These are phyloP conservation scores for Colletotrichum higginsianum DNA, from an alignment of 2,329 filamentous ascomycete species.

Conservation along the genomic window DNA sequence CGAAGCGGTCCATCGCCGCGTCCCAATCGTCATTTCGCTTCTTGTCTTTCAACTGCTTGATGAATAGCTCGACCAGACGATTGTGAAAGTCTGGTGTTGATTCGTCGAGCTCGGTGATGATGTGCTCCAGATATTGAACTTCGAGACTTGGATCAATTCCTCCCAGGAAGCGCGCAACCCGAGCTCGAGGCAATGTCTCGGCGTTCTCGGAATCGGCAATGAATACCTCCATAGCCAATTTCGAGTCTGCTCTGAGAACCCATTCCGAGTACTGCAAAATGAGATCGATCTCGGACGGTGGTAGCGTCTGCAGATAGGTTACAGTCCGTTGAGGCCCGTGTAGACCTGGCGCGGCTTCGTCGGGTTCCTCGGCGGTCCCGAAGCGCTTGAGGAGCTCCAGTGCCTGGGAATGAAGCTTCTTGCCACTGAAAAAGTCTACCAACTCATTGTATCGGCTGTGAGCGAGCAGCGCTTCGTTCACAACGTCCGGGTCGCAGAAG, in stretches of 20 bases:
- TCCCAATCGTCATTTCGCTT: constrained; percentile 65
- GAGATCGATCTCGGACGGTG: constrained; percentile 89
- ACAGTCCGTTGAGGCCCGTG: constrained; percentile 89
- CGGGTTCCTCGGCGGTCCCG: constrained; percentile 71
- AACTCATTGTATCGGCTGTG: constrained; percentile 91
- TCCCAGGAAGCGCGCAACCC: constrained; percentile 81
- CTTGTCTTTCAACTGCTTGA: constrained; percentile 69
- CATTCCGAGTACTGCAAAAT: constrained; percentile 93
- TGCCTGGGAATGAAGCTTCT: constrained; percentile 90
- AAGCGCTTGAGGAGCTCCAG: constrained; percentile 87
- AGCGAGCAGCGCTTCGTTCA: constrained; percentile 92
- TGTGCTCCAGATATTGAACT: constrained; percentile 88
- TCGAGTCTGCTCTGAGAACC: constrained; percentile 81
- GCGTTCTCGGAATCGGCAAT: constrained; percentile 94
- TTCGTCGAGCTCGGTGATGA: constrained; percentile 90
- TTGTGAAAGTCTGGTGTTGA: constrained; percentile 90
- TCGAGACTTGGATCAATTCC: constrained; percentile 80
- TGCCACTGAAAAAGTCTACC: constrained; percentile 98
- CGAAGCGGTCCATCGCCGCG: constrained; percentile 75
- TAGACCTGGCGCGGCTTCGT: constrained; percentile 69
- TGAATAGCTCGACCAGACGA: constrained; percentile 78
- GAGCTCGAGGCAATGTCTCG: constrained; percentile 82
- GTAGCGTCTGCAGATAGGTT: constrained; percentile 89
- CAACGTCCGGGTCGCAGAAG: constrained; percentile 95
- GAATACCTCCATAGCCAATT: constrained; percentile 92